Evolutionary conservation across 768 basidiomycete genomes (phyloP), one percentile per base, ranked within the genome.

Genomic region (Rhodotorula paludigena): DNA sequence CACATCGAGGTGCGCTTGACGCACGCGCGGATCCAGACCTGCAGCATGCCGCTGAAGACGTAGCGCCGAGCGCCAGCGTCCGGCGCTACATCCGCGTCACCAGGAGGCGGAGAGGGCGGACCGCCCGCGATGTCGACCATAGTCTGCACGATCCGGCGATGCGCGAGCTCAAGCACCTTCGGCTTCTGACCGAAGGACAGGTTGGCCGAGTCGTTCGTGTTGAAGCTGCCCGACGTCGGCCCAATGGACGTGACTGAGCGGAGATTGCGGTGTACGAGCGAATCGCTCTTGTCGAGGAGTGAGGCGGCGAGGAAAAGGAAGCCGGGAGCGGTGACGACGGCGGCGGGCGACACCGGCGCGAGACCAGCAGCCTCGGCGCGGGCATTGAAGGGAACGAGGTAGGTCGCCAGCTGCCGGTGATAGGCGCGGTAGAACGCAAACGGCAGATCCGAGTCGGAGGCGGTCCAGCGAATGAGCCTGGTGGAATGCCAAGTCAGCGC

Each of bases 401-500:
- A 63, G 0, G 68, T 54, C 2, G 80, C 78, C 16, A 82, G 76
- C 54, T 80, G 79, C n/a, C 78, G 76, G 64, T 81, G 80, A 61
- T 81, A 82, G 0, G 80, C 79, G 57, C 80, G 77, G 69, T 80
- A 81, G 75, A 82, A 82, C 2, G 80, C 77, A 42, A 80, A 80
- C 63, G 81, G 80, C 15, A 82, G 76, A 69, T 82, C 81, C 0
- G 80, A 81, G 63, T 82, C 81, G 63, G 80, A 80, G 7, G 80
- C 80, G 48, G 80, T 80, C 80, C 80, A 82, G 33, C 81, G 76
- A 25, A 80, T 77, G 10, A 82, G 76, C 81, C 80, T 80, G 66
- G 74, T 74, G 48, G 7, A 20, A 2, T 10, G 9, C 0, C 3
- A n/a, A 5, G 25, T n/a, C n/a, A 35, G 53, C 15, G 1, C 2